A percentile compares a stretch with the other conserved stretches of the same genome.
Evolutionary conservation across 192 early-diverging fungal genomes (phyloP).

Genomic region (Gonapodya prolifera): DNA sequence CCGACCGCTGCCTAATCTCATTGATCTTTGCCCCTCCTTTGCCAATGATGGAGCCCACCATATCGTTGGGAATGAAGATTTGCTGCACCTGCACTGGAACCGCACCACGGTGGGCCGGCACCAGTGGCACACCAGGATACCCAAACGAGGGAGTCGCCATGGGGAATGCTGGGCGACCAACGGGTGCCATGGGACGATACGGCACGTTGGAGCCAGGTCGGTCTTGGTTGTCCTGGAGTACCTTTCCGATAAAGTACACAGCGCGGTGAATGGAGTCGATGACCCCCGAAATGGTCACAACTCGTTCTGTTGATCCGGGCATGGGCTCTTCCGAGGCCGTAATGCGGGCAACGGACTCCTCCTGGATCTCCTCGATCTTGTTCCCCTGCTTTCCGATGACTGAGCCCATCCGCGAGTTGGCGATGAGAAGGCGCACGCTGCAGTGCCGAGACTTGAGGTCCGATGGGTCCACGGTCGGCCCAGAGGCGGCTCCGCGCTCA

Average conservation of each 20-base stretch:
- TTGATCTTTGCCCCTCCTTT: constrained; percentile 59
- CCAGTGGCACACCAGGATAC: too few relatives aligned
- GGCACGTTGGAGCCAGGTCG: constrained; percentile 2
- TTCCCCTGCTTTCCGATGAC: constrained; percentile 57
- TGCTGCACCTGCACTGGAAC: too few relatives aligned
- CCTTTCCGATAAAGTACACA: constrained; percentile 1
- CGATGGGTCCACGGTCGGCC: not conserved
- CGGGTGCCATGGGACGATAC: constrained; percentile 4
- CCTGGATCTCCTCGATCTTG: constrained; percentile 8
- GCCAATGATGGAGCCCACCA: constrained; percentile 97
- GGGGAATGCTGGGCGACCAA: constrained; percentile 16
- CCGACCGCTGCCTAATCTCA: constrained; percentile 28
- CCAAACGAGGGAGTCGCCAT: not conserved
- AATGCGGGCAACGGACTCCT: not conserved
- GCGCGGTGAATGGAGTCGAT: constrained; percentile 3
- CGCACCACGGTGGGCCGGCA: too few relatives aligned
- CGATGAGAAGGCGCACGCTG: constrained; percentile 70
- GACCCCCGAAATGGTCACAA: not conserved
- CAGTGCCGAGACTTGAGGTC: not conserved
- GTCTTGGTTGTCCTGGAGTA: not conserved
- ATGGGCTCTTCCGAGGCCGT: constrained; percentile 1
- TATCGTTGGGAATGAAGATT: constrained; percentile 85
- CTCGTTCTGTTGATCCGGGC: constrained; percentile 7
- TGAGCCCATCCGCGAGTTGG: constrained; percentile 78
- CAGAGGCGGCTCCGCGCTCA: not conserved